A percentile compares a stretch with the other conserved stretches of the same genome.
phyloP scores from a whole-genome alignment of 2,329 filamentous ascomycete genomes.

The Pyrenophora teres region DNA sequence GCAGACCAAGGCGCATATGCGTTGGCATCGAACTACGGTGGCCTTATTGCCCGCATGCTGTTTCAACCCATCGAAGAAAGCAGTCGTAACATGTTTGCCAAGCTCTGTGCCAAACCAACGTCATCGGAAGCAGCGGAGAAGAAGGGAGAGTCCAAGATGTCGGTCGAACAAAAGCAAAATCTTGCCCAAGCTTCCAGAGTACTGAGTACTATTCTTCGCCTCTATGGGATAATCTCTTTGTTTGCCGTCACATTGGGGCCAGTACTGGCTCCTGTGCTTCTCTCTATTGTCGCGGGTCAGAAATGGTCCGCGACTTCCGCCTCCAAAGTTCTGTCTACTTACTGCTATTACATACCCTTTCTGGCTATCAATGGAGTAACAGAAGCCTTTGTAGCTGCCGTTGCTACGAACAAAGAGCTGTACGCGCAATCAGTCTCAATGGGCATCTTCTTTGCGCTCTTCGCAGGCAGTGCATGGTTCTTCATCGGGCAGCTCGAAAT shows the following conservation, averaged over 20 bases:
- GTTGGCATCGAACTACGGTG: slow-evolving; percentile 89
- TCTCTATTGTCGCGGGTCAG: slow-evolving; percentile 75
- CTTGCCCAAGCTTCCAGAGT: slow-evolving; percentile 54
- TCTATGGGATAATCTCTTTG: slow-evolving; percentile 76
- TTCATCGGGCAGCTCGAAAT: slow-evolving; percentile 71
- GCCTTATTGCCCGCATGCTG: slow-evolving; percentile 82
- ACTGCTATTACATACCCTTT: slow-evolving; percentile 92
- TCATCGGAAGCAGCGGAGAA: slow-evolving; percentile 17
- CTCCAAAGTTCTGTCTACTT: slow-evolving; percentile 72
- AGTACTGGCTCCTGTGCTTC: slow-evolving; percentile 71
- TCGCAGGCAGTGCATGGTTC: slow-evolving; percentile 74
- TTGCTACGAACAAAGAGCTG: slow-evolving; percentile 76
- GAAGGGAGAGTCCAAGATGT: slow-evolving; percentile 3
- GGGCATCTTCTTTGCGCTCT: slow-evolving; percentile 76
- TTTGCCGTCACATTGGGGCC: slow-evolving; percentile 74
- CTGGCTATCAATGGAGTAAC: slow-evolving; percentile 89
- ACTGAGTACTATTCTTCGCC: slow-evolving; percentile 67
- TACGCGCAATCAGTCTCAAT: slow-evolving; percentile 82
- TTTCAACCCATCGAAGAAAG: slow-evolving; percentile 97
- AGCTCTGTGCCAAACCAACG: slow-evolving; percentile 62
- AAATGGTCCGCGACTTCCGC: slow-evolving; percentile 78
- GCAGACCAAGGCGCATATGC: slow-evolving; percentile 89
- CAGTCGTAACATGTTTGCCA: slow-evolving; percentile 86
- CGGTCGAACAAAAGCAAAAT: slow-evolving; percentile 24
- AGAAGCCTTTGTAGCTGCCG: slow-evolving; percentile 90